Evolutionary conservation across 305 asterid genomes (phyloP), one percentile per base, ranked within the genome.

Genomic region (Euphrasia arctica): DNA sequence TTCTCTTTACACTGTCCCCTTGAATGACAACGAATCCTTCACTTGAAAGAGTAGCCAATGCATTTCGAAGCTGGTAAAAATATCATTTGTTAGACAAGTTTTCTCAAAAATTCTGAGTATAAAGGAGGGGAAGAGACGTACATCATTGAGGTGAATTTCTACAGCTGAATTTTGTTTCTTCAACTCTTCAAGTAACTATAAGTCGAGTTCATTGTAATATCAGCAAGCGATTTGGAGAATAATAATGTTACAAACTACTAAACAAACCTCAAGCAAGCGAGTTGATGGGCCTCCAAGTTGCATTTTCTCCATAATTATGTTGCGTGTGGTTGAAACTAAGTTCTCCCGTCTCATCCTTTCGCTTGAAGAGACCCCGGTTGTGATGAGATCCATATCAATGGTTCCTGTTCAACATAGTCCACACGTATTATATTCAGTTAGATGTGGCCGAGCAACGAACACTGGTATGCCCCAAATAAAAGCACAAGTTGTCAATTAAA

Each of bases 381-480:
- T 93, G 64, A 93, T 93, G 64, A 90, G 96, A 77, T 93, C 99
- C 99, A 93, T 93, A 69, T 93, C 99, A 65, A 93, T 93, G 45
- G 99, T 90, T 69, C 99, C 99, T 90, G 75, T 63, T 69, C 58
- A 72, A 51, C 34, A 62, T 13, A 70, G 32, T 41, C 42, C 52
- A 64, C 45, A 36, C 10, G 7, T 36, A 36, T 50, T 66, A 15
- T 60, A 49, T 49, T 49, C 27, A 49, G 15, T 36, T 7, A 48
- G 54, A 49, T 47, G 15, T 18, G 62, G 54, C 62, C 61, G 54
- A 36, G 52, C 54, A 52, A 58, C 59, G 64, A 42, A 52, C 28
- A 4, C 25, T 4, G 9, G 50, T 36, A 7, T 10, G 58, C 64
- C 9, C 5, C 36, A 22, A 47, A 31, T 48, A 12, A 48, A 13